These are phyloP conservation scores for Yamadazyma kanchanaburiensis DNA, from an alignment of 1,139 yeast genomes.

Conservation along the genomic window DNA sequence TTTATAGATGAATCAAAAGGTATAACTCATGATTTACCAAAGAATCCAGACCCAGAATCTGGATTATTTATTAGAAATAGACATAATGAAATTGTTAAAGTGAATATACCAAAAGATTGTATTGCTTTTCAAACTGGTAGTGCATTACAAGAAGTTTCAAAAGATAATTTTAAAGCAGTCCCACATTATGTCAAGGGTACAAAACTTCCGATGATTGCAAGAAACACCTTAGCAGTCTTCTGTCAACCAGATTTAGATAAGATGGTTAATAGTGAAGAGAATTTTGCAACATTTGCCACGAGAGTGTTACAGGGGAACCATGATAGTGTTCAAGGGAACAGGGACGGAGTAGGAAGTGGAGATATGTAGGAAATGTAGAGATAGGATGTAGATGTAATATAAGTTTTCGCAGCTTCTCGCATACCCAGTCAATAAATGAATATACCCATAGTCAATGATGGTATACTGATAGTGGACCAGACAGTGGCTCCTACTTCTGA, in stretches of 20 bases:
- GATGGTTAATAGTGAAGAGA: constrained; percentile 38
- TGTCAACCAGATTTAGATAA: constrained; percentile 61
- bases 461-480: too few relatives aligned
- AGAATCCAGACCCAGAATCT: constrained; percentile 43
- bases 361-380: too few relatives aligned
- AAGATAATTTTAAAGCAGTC: constrained; percentile 54
- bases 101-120: constrained; percentile 53
- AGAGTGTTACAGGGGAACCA: constrained; percentile 35
- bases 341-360: too few relatives aligned
- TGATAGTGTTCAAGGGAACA: too few relatives aligned
- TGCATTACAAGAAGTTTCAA: constrained; percentile 53
- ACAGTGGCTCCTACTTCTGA: constrained; percentile 69
- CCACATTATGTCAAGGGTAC: constrained; percentile 58
- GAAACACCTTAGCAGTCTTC: constrained; percentile 63
- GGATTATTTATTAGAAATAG: constrained; percentile 57
- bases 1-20: constrained; percentile 40
- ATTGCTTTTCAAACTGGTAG: constrained; percentile 66
- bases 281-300: constrained; percentile 49
- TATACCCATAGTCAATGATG: constrained; percentile 1
- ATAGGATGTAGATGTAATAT: too few relatives aligned
- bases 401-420: too few relatives aligned
- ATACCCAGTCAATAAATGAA: too few relatives aligned
- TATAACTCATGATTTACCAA: constrained; percentile 17
- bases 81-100: constrained; percentile 43
- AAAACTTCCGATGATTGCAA: constrained; percentile 29